Evolutionary conservation across 2,329 filamentous ascomycete genomes (phyloP), one percentile per base, ranked within the genome.

Genomic region (Fusarium goolgardi): DNA sequence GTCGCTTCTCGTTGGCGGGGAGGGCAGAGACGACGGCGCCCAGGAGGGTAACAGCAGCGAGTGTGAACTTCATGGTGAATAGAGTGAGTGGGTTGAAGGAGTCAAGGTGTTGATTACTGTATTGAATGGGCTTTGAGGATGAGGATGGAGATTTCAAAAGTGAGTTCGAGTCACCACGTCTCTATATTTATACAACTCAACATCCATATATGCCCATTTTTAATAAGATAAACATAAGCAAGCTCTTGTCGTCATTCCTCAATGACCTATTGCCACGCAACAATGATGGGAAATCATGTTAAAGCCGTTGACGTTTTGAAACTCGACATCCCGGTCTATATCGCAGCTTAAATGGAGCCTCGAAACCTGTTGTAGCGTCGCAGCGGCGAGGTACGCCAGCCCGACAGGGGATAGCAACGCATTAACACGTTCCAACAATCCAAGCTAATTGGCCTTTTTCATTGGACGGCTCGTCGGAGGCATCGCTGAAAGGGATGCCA

Each of bases 1-100:
- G 66, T 47, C 80, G 78, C 60, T 78, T 75, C 37, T 76, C 75
- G n/a, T 73, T 53, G 45, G 72, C 67, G 7, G 75, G 73, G 11
- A 77, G 73, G 32, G 77, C 67, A 37, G 70, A 66, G 46, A 74
- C 68, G 44, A 47, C 31, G 29, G 55, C 49, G 29, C 76, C 73
- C 41, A 71, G 56, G 46, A 74, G 58, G 55, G 74, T 32, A 41
- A 81, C 44, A 55, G 75, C 57, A 58, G 72, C 59, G 68, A 65
- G 52, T 56, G 72, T 71, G 73, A 76, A 77, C 72, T 78, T 65
- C 77, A 80, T 80, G 27, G 2, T 65, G 60, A 16, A 49, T 34
- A 2, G 34, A 44, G 23, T 53, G 25, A 53, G 5, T 27, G 53
- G 27, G 10, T 41, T 51, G 39, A 37, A 31, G 55, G 75, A 67